phyloP scores from a whole-genome alignment of 208 protist species.

The Trypanosoma vivax region DNA sequence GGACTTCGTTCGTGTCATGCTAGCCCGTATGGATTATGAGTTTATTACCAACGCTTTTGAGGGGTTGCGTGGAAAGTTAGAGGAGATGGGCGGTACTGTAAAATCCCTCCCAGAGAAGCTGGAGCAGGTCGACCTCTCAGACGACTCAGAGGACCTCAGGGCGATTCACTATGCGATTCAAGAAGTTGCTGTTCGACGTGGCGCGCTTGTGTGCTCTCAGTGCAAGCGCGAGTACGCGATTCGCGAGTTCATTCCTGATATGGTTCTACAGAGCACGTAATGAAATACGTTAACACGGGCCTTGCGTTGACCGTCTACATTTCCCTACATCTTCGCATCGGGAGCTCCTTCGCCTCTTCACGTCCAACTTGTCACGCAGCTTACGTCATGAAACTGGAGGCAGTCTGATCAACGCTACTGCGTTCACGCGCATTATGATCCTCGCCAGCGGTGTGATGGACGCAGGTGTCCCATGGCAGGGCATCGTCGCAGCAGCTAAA shows the following conservation, averaged over 20 bases:
- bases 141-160: constrained; percentile 45
- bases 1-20: constrained; percentile 78
- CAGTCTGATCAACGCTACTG: too few relatives aligned
- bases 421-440: too few relatives aligned
- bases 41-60: constrained; percentile 54
- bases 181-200: constrained; percentile 62
- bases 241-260: constrained; percentile 84
- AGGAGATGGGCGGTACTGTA: constrained; percentile 1
- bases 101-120: constrained; percentile 38
- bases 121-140: constrained; percentile 50
- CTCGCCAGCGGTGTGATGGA: too few relatives aligned
- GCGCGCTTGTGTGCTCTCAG: constrained; percentile 49
- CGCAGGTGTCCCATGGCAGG: too few relatives aligned
- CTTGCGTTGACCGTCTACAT: too few relatives aligned
- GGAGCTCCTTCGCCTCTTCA: too few relatives aligned
- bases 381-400: too few relatives aligned
- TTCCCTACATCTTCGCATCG: too few relatives aligned
- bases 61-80: constrained; percentile 28
- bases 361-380: too few relatives aligned
- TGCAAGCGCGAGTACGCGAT: constrained; percentile 65
- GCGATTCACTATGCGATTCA: constrained; percentile 65
- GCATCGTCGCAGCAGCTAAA: too few relatives aligned
- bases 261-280: constrained; percentile 39
- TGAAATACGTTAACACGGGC: too few relatives aligned
- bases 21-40: constrained; percentile 73